Evolutionary conservation across 1,284 basidiomycete genomes (phyloP), one percentile per base, ranked within the genome.

Genomic region (Cystobasidium sp.): DNA sequence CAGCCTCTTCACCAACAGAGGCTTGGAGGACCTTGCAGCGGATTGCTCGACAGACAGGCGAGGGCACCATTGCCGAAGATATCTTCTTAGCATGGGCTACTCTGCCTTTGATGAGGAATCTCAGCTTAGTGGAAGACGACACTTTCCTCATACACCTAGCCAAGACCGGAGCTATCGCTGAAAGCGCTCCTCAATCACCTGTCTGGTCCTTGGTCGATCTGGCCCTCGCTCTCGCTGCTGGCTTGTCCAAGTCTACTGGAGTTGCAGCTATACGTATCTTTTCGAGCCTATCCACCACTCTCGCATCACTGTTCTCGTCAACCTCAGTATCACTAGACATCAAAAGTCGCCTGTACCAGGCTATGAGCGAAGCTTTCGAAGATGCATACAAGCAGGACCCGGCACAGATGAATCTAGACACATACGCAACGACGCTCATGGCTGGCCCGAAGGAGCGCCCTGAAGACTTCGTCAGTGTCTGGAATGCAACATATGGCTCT

Each of bases 401-500:
- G 41, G n/a, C 20, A 37, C 18, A 22, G 20, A 55, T 58, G 6
- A 56, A 59, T 24, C 44, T 69, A 12, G 20, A 24, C 12, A 14
- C 52, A 18, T 61, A 3, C 22, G 8, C 68, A 6, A 9, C 41
- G 5, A 14, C 61, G 46, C 55, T 69, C 24, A 3, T 51, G 20
- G 41, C 53, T 14, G 39, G 56, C 18, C 56, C 55, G 16, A 47
- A 55, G 14, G 55, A 56, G 18, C 47, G 16, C 8, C 22, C 49
- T 18, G 31, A 39, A 18, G 31, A 20, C 5, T 61, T 71, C 37
- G 69, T 22, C 7, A 6, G 24, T n/a, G 22, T 51, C 6, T 71
- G 69, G 69, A 71, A 71, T 49, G 51, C 58, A 10, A 71, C 69
- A 5, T 71, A 52, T 20, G 69, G 69, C 12, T 44, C 14, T 14